A percentile compares a stretch with the other conserved stretches of the same genome.
Conservation (phyloP, 352 stramenopile genomes). For the Phytophthora palmivora region DNA sequence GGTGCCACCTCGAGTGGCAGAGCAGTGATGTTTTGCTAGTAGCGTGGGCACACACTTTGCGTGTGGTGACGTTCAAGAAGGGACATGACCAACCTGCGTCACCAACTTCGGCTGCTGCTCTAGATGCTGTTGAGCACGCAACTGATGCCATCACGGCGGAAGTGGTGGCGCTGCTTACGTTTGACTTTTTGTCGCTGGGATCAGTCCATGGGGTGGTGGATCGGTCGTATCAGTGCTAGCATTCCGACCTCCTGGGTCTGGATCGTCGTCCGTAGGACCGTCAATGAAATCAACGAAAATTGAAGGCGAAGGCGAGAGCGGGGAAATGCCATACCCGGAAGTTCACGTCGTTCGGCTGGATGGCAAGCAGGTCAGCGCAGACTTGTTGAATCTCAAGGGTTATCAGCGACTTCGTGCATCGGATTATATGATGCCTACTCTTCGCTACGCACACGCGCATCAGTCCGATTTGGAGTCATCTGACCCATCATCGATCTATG, state of each 20-base stretch:
- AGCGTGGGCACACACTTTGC: slow-evolving; percentile 78
- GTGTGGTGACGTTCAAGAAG: slow-evolving; percentile 82
- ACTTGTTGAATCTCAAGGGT: slow-evolving; percentile 77
- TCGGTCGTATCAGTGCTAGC: slow-evolving; percentile 72
- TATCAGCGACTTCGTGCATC: slow-evolving; percentile 78
- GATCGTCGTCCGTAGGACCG: slow-evolving; percentile 20
- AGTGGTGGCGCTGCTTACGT: slow-evolving; percentile 75
- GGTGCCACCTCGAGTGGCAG: slow-evolving; percentile 84
- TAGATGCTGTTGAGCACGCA: slow-evolving; percentile 31
- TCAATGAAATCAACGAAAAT: slow-evolving; percentile 47
- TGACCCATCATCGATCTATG: slow-evolving; percentile 60
- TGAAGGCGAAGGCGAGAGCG: slow-evolving; percentile 74
- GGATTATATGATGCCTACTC: slow-evolving; percentile 84
- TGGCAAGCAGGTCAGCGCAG: slow-evolving; percentile 87
- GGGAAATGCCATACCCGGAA: slow-evolving; percentile 82
- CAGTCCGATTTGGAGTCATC: slow-evolving; percentile 28
- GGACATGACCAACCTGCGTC: slow-evolving; percentile 39
- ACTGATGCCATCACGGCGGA: slow-evolving; percentile 60
- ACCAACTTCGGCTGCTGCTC: slow-evolving; percentile 41
- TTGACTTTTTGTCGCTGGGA: slow-evolving; percentile 87
- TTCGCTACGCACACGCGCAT: slow-evolving; percentile 58
- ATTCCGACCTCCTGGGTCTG: slow-evolving; percentile 70
- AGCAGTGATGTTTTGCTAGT: slow-evolving; percentile 63
- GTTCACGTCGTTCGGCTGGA: slow-evolving; percentile 89
- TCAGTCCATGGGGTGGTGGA: slow-evolving; percentile 68